Evolutionary conservation across 805 yeast species (phyloP).

Genomic region (Metschnikowia henanensis): DNA sequence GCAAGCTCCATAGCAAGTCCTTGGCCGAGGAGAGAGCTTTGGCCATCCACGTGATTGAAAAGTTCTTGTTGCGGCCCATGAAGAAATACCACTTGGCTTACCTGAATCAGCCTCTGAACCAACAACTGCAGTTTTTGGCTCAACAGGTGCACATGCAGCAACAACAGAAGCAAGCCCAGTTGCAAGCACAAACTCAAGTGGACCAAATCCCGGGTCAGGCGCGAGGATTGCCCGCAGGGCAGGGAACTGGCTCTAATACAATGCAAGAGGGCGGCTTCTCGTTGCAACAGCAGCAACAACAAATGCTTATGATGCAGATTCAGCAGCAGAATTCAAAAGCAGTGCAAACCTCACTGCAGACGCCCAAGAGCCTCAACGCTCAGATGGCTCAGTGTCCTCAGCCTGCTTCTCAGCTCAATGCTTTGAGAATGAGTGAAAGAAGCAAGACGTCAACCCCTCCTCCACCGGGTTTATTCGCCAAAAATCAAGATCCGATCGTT

Average conservation of each 20-base stretch:
- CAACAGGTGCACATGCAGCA: conserved; percentile 34
- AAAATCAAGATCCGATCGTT: conserved; percentile 14
- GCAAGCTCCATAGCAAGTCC: conserved; percentile 30
- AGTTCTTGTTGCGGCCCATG: conserved; percentile 39
- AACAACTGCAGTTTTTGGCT: conserved; percentile 24
- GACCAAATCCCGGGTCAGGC: conserved; percentile 14
- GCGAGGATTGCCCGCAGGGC: conserved; percentile 3
- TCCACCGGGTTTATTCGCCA: conserved; percentile 66
- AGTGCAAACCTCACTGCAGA: conserved; percentile 2
- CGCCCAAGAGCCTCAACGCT: background rate
- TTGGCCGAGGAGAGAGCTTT: conserved; percentile 37
- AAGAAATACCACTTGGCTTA: conserved; percentile 47
- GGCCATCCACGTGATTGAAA: conserved; percentile 43
- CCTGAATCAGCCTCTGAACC: conserved; percentile 42
- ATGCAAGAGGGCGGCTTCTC: background rate
- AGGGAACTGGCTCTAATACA: background rate
- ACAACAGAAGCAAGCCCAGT: conserved; percentile 31
- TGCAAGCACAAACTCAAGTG: conserved; percentile 21
- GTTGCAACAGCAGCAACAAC: conserved; percentile 8
- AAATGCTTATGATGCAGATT: conserved; percentile 16
- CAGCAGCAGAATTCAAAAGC: conserved; percentile 12
- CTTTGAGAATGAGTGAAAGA: conserved; percentile 33
- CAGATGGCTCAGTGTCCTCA: conserved; percentile 13
- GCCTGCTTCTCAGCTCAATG: conserved; percentile 23
- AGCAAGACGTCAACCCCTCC: conserved; percentile 56